phyloP scores from a whole-genome alignment of 1,139 yeast genomes.

The Eremothecium cymbalariae region DNA sequence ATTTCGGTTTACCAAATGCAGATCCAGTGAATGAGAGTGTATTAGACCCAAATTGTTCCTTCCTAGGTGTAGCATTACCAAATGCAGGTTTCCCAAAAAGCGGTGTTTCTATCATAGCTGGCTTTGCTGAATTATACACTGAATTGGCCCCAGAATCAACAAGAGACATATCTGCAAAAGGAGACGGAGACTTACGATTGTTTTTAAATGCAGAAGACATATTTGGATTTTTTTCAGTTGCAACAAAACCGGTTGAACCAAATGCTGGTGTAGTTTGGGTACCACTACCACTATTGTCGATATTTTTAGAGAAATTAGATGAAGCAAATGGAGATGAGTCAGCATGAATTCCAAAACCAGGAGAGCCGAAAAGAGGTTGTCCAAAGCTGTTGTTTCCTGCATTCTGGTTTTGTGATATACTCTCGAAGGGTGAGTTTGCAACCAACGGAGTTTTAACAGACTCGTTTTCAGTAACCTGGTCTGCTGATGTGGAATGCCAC shows the following conservation, averaged over 20 bases:
- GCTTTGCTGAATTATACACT: not conserved
- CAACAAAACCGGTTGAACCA: not conserved
- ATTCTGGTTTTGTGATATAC: not conserved
- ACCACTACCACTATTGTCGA: not conserved
- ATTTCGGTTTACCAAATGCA: conserved; percentile 12
- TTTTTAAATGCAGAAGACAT: not conserved
- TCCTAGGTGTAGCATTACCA: conserved; percentile 13
- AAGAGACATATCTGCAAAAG: no score
- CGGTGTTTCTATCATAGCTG: no score
- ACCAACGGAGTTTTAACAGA: no score
- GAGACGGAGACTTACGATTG: not conserved
- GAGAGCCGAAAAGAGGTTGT: no score
- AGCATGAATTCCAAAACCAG: not conserved
- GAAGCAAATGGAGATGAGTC: conserved; percentile 1
- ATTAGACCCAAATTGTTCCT: conserved; percentile 12
- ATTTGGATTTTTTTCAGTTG: not conserved
- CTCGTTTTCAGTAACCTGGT: no score
- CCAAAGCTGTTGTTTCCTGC: not conserved
- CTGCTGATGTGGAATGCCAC: no score
- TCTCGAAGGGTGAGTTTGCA: not conserved
- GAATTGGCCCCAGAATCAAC: no score
- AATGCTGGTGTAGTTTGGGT: not conserved
- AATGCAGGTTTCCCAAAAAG: conserved; percentile 10
- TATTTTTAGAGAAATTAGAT: not conserved
- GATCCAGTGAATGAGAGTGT: conserved; percentile 10